These are phyloP conservation scores for Clarireedia sp. DNA, from an alignment of 2,329 filamentous ascomycete species.

Conservation along the genomic window DNA sequence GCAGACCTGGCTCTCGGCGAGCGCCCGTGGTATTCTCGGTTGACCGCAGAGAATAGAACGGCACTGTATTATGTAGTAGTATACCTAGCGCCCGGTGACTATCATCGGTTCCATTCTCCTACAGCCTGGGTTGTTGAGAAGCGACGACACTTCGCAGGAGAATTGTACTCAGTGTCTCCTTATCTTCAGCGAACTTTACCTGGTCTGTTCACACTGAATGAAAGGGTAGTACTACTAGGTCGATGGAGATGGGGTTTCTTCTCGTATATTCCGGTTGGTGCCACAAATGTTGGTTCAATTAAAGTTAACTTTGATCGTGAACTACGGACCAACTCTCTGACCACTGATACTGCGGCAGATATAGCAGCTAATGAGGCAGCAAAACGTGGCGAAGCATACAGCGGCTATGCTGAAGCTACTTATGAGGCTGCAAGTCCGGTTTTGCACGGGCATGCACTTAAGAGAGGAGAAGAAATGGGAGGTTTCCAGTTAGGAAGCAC, in stretches of 20 bases:
- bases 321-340: conserved; percentile 83
- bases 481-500: conserved; percentile 95
- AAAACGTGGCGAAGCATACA: conserved; percentile 69
- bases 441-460: conserved; percentile 74
- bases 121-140: conserved; percentile 91
- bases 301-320: conserved; percentile 95
- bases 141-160: conserved; percentile 93
- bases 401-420: conserved; percentile 87
- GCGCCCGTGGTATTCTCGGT: conserved; percentile 62
- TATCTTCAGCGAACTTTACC: conserved; percentile 90
- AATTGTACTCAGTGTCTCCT: conserved; percentile 89
- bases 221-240: conserved; percentile 86
- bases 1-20: conserved; percentile 72
- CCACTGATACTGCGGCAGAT: conserved; percentile 88
- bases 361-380: conserved; percentile 73
- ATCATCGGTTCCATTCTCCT: conserved; percentile 96
- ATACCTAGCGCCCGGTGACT: conserved; percentile 94
- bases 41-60: conserved; percentile 54
- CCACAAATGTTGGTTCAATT: conserved; percentile 95
- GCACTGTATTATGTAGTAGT: conserved; percentile 89
- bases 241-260: conserved; percentile 98
- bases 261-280: conserved; percentile 88
- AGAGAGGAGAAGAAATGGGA: conserved; percentile 92
- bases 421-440: conserved; percentile 72
- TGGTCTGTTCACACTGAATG: conserved; percentile 92